Evolutionary conservation across 2,329 filamentous ascomycete species (phyloP).

Genomic region (Albophoma yamanashiensis): DNA sequence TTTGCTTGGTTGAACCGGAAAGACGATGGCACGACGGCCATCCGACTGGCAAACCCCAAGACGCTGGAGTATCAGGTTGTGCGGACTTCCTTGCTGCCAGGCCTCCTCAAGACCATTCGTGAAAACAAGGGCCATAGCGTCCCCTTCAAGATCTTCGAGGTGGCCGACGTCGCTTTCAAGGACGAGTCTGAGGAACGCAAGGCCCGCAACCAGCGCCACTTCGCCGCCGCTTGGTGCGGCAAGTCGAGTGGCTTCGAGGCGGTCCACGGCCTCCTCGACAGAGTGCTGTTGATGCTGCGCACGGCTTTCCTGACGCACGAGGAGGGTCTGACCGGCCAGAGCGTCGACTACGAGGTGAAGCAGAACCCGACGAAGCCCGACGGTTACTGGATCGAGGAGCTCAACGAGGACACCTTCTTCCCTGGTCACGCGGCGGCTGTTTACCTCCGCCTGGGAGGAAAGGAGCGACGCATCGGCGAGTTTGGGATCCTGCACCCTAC

Average conservation of each 20-base stretch:
- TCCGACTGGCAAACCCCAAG: constrained; percentile 86
- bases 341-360: constrained; percentile 40
- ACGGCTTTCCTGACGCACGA: constrained; percentile 69
- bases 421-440: constrained; percentile 80
- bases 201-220: constrained; percentile 86
- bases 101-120: constrained; percentile 83
- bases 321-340: constrained; percentile 49
- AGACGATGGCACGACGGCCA: constrained; percentile 73
- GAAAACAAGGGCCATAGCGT: constrained; percentile 86
- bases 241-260: constrained; percentile 92
- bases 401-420: constrained; percentile 88
- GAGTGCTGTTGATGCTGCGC: constrained; percentile 85
- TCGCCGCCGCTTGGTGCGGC: constrained; percentile 91
- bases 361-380: constrained; percentile 48
- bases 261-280: constrained; percentile 87
- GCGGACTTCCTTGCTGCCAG: constrained; percentile 74
- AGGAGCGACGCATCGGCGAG: constrained; percentile 69
- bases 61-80: constrained; percentile 90
- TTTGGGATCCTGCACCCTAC: constrained; percentile 92
- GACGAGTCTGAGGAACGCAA: constrained; percentile 72
- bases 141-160: constrained; percentile 88
- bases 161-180: constrained; percentile 86
- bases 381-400: constrained; percentile 90
- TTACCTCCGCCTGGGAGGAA: constrained; percentile 62
- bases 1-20: constrained; percentile 88